Conservation (phyloP, 192 early-diverging fungal genomes). For the Linnemannia zychae region DNA sequence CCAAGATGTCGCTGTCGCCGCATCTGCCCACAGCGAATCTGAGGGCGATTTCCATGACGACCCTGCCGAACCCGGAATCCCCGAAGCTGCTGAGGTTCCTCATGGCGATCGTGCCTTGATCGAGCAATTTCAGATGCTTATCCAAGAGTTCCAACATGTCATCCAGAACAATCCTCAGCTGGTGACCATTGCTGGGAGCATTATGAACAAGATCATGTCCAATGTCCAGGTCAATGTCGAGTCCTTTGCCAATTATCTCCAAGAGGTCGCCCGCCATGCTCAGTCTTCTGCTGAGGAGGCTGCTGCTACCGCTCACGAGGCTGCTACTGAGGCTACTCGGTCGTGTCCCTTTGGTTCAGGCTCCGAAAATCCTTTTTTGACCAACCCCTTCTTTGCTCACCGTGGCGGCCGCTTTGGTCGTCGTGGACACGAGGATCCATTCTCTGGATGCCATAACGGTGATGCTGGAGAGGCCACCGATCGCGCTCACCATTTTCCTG, state of each 20-base stretch:
- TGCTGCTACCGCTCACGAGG: slow-evolving; percentile 22
- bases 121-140: slow-evolving; percentile 48
- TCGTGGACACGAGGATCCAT: slow-evolving; percentile 24
- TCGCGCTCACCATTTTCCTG: neutral
- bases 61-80: slow-evolving; percentile 30
- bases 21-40: slow-evolving; percentile 7
- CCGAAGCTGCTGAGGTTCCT: neutral
- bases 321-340: slow-evolving; percentile 17
- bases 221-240: slow-evolving; percentile 53
- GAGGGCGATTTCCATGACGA: slow-evolving; percentile 10
- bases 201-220: slow-evolving; percentile 48
- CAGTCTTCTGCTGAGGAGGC: slow-evolving; percentile 2
- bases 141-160: slow-evolving; percentile 50
- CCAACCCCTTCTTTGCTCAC: slow-evolving; percentile 28
- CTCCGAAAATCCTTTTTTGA: slow-evolving; percentile 21
- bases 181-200: slow-evolving; percentile 31
- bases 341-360: slow-evolving; percentile 31
- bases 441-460: slow-evolving; percentile 12
- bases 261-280: slow-evolving; percentile 15
- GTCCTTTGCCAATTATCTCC: slow-evolving; percentile 41
- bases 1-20: slow-evolving; percentile 22
- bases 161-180: slow-evolving; percentile 54
- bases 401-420: neutral
- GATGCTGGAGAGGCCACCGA: neutral
- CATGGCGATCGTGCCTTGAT: slow-evolving; percentile 25